These are phyloP conservation scores for Geranium rotundifolium DNA, from an alignment of 345 rosid species.

Conservation along the genomic window DNA sequence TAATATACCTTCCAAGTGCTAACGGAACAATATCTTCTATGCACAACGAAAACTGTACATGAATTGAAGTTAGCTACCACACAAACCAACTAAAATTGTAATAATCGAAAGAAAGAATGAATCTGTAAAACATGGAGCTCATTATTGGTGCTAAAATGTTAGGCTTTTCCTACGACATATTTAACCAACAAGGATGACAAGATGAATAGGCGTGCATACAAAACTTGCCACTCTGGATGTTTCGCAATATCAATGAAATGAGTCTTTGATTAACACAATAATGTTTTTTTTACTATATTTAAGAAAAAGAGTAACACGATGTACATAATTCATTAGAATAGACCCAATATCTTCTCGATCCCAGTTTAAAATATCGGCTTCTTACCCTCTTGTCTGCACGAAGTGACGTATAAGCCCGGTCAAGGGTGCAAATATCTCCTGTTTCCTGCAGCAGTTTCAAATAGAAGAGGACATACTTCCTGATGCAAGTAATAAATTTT, in stretches of 20 bases:
- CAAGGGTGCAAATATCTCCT: slow-evolving; percentile 66
- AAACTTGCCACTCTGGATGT: too few relatives aligned
- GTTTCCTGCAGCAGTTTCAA: slow-evolving; percentile 85
- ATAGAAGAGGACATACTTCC: slow-evolving; percentile 81
- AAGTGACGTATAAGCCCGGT: slow-evolving; percentile 76
- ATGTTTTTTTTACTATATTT: too few relatives aligned
- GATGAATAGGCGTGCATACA: too few relatives aligned
- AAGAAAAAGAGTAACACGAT: not conserved
- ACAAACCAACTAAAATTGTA: too few relatives aligned
- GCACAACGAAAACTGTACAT: slow-evolving; percentile 74
- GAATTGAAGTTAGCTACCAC: slow-evolving; percentile 15
- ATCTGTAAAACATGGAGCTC: not conserved
- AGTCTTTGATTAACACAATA: not conserved
- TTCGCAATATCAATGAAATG: not conserved
- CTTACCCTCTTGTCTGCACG: slow-evolving; percentile 89
- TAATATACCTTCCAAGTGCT: slow-evolving; percentile 75
- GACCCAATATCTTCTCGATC: not conserved
- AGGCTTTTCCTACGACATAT: too few relatives aligned
- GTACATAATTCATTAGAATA: too few relatives aligned
- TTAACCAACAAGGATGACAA: too few relatives aligned
- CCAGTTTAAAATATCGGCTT: slow-evolving; percentile 2
- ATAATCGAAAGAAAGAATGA: not conserved
- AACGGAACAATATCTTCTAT: slow-evolving; percentile 86
- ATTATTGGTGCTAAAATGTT: too few relatives aligned
- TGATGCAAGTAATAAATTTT: slow-evolving; percentile 89